Base-by-base conservation (phyloP, 495 filamentous ascomycete species). In the Usnea hakonensis region DNA sequence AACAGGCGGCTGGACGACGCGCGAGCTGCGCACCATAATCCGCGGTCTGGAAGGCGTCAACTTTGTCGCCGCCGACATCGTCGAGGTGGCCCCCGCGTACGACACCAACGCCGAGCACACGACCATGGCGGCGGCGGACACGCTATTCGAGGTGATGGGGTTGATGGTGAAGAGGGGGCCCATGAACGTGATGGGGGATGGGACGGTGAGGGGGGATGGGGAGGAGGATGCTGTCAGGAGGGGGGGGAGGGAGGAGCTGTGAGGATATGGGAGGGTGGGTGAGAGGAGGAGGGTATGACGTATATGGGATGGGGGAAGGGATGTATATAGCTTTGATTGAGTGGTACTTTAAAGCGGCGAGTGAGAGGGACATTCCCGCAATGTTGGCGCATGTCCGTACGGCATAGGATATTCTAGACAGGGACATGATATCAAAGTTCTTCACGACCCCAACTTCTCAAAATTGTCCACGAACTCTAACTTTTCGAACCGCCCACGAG, bases 1-100 rank as follows among this genome's bases (percentile, higher is more conserved):
- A 69, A 89, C 90, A 0, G 91, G 91, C 32, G 91, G 91, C 2
- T 96, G 91, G 91, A 82, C 84, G 2, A 91, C 90, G 0, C 81
- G 91, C 50, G 91, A 95, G 69, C 75, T 91, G 16, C 76, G 87
- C 14, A 87, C 85, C 0, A 88, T 90, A 61, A 75, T 91, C 59
- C 79, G 87, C n/a, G 88, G 88, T 4, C 76, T 90, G 3, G 83
- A 85, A 35, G 88, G 87, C 1, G 70, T 96, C 57, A 88, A 90
- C 60, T 78, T 95, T 54, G 79, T 95, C 41, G 89, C 87, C 0
- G 86, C 87, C 0, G 90, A 95, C 73, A 83, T 91, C 23, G 88
- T 91, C 0, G 88, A 91, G 70, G 87, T 90, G 21, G 79, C 85
- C 3, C 87, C 86, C 1, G 81, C 81, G 5, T 90, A 89, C 68